These are phyloP conservation scores for Neurospora sp. DNA, from an alignment of 495 filamentous ascomycete genomes.

Conservation along the genomic window DNA sequence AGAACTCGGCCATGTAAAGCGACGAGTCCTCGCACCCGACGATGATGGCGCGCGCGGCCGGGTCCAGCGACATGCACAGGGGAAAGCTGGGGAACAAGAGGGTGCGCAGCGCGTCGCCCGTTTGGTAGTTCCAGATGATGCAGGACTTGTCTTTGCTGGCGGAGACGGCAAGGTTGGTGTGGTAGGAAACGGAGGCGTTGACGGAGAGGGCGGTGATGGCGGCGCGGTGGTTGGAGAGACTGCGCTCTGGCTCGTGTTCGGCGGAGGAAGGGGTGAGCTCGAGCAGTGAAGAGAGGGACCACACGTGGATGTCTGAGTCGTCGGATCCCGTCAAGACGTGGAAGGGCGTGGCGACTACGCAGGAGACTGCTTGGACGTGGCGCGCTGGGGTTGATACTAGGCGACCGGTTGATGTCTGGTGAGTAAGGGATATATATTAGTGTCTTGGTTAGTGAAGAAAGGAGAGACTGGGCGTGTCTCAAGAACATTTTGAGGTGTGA, in stretches of 20 bases:
- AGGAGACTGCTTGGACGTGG: constrained; percentile 78
- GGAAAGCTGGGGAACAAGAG: constrained; percentile 66
- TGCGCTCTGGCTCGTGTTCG: constrained; percentile 50
- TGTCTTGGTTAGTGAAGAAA: not conserved
- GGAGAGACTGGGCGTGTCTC: not conserved
- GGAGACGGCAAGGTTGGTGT: constrained; percentile 66
- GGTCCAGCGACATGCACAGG: constrained; percentile 65
- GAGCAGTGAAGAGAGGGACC: constrained; percentile 68
- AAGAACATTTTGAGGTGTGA: not conserved
- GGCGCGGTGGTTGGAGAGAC: constrained; percentile 69
- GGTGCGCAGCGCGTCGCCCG: constrained; percentile 63
- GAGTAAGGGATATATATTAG: not conserved
- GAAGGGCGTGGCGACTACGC: constrained; percentile 60
- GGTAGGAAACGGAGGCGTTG: constrained; percentile 52
- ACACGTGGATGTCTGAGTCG: constrained; percentile 83
- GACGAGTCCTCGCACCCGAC: constrained; percentile 76
- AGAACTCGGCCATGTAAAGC: constrained; percentile 72
- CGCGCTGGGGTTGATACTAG: constrained; percentile 78
- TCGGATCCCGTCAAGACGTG: constrained; percentile 80
- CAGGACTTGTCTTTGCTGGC: constrained; percentile 71
- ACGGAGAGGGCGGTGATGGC: constrained; percentile 60
- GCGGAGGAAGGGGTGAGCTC: constrained; percentile 38
- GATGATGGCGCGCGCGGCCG: constrained; percentile 72
- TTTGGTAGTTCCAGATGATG: constrained; percentile 83
- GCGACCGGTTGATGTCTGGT: constrained; percentile 70